Evolutionary conservation across 2,329 filamentous ascomycete genomes (phyloP), one percentile per base, ranked within the genome.

Genomic region (Parastagonospora avenae): DNA sequence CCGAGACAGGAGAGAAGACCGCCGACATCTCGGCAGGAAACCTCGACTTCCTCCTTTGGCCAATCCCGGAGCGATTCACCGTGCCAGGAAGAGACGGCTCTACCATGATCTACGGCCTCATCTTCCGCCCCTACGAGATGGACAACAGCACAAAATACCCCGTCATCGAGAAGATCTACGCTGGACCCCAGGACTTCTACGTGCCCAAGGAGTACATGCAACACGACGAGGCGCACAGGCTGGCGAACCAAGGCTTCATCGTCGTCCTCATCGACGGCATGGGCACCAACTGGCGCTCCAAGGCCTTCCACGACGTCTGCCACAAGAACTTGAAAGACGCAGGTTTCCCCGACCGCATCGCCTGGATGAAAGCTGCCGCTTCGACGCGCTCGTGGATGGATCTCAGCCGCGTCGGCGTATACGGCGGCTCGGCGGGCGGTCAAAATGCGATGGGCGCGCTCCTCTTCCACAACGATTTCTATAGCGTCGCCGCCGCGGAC

Each of bases 241-340:
- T 63, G 38, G 63, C 64, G 4, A 60, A 67, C 32, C 46, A 62
- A 45, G 64, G 64, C 15, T 66, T 67, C 37, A 42, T 68, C 12
- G 55, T 63, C 24, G 64, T 68, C 9, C 53, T 57, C 45, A 62
- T 68, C 35, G 64, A 68, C 51, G 64, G 64, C 35, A 68, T 67
- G 64, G 63, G 64, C 35, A 64, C 59, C 27, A 67, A 66, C 46
- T 66, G 64, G 63, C 64, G 64, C 53, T 61, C 58, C 31, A 67
- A 66, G 48, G 55, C 60, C n/a, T 68, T 68, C 50, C 64, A 68
- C 52, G 50, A 68, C 35, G 52, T 60, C 28, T 64, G 59, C 40
- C 39, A 54, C 39, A 67, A 67, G 51, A 67, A 68, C 43, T 59
- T 68, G 42, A 66, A 64, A 54, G 64, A 68, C 31, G 64, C 55